These are phyloP conservation scores for Massariosphaeria phaeospora DNA, from an alignment of 495 filamentous ascomycete genomes.

Conservation along the genomic window DNA sequence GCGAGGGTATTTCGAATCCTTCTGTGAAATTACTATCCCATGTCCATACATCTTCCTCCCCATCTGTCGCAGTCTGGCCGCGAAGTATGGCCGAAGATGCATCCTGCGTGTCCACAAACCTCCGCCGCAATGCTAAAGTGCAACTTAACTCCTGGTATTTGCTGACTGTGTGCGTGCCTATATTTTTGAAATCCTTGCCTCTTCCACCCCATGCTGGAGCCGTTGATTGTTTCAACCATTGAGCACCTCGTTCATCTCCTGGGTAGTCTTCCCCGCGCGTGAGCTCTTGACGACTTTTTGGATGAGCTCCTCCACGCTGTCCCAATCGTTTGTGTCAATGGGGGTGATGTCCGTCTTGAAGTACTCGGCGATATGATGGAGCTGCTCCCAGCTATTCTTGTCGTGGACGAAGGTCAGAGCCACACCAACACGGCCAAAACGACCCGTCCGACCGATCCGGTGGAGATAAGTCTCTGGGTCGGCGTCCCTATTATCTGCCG, in stretches of 20 bases:
- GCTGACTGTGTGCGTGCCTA: background rate
- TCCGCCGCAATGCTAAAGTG: too few relatives aligned
- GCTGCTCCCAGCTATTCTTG: conserved; percentile 65
- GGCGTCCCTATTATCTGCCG: conserved; percentile 43
- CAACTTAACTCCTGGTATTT: too few relatives aligned
- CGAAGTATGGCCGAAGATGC: too few relatives aligned
- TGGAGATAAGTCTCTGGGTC: conserved; percentile 96
- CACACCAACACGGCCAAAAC: conserved; percentile 96
- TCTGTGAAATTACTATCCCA: too few relatives aligned
- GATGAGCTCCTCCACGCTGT: conserved; percentile 72
- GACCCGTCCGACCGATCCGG: conserved; percentile 93
- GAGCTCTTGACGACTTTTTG: conserved; percentile 79
- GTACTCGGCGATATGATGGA: conserved; percentile 69
- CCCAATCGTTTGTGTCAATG: conserved; percentile 72
- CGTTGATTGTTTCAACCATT: background rate
- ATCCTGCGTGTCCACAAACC: too few relatives aligned
- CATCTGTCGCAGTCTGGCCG: too few relatives aligned
- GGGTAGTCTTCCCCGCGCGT: conserved; percentile 56
- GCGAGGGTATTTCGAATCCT: too few relatives aligned
- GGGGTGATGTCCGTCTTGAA: conserved; percentile 54
- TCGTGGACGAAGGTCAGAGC: conserved; percentile 87
- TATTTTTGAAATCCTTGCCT: background rate
- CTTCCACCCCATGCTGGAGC: too few relatives aligned
- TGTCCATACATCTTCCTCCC: too few relatives aligned
- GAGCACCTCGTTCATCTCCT: conserved; percentile 32